Percentiles rank a stretch among this genome's conserved stretches.
These are phyloP conservation scores for Yamagishiella unicocca DNA, from an alignment of 139 green algal genomes.

Conservation along the genomic window DNA sequence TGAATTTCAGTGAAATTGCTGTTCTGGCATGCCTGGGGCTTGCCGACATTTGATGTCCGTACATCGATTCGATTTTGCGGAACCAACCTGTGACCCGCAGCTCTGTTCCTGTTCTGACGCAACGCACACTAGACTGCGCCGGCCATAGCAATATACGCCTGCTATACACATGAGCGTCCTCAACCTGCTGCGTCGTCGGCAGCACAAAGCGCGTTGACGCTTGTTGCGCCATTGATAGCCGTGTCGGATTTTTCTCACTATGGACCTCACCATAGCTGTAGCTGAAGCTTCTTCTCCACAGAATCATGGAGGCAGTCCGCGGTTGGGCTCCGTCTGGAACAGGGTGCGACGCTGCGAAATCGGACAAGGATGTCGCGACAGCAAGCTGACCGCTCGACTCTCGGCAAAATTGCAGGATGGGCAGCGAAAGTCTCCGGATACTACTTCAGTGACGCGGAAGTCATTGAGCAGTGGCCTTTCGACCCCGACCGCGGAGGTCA, in stretches of 20 bases:
- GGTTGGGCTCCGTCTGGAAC: slow-evolving; percentile 23
- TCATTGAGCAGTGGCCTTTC: not conserved
- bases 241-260: not conserved
- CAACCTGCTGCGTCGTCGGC: not conserved
- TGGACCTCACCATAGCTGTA: slow-evolving; percentile 12
- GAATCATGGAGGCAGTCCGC: not conserved
- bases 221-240: not conserved
- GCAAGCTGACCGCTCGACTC: not conserved
- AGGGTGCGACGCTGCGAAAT: slow-evolving; percentile 5
- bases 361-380: not conserved
- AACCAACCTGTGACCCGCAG: too few relatives aligned
- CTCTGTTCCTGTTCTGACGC: too few relatives aligned
- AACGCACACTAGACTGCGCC: too few relatives aligned
- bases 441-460: not conserved
- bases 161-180: not conserved
- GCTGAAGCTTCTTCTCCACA: not conserved
- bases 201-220: not conserved
- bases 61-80: too few relatives aligned
- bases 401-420: not conserved
- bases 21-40: too few relatives aligned
- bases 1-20: too few relatives aligned
- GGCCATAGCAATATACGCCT: too few relatives aligned
- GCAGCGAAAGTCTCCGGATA: slow-evolving; percentile 11
- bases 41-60: too few relatives aligned
- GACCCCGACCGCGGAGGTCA: not conserved